Conservation (phyloP, 306 rosid species). For the Vachellia pachyceras region DNA sequence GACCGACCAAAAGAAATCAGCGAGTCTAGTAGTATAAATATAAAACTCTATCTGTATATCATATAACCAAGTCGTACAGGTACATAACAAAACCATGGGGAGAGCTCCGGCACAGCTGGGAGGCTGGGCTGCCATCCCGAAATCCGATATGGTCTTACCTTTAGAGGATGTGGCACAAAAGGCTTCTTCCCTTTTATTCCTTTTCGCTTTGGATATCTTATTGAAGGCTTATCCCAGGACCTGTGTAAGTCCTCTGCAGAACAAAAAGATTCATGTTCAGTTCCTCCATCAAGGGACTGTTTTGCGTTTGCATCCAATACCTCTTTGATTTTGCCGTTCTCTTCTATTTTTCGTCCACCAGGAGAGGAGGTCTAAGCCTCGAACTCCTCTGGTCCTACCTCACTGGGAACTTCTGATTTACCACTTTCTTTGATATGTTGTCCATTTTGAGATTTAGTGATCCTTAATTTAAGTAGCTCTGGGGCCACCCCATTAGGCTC, state of each 20-base stretch:
- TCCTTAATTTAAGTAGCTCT: slow-evolving; percentile 31
- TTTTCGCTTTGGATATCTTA: slow-evolving; percentile 42
- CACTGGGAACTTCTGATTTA: slow-evolving; percentile 10
- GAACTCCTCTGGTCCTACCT: slow-evolving; percentile 4
- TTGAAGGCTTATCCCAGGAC: slow-evolving; percentile 36
- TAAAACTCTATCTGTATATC: neutral
- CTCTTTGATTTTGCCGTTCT: slow-evolving; percentile 38
- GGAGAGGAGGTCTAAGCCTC: slow-evolving; percentile 7
- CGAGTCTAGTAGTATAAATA: slow-evolving; percentile 11
- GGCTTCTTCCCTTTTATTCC: slow-evolving; percentile 61
- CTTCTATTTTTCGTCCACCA: neutral
- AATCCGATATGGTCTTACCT: slow-evolving; percentile 43
- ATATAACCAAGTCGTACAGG: slow-evolving; percentile 18
- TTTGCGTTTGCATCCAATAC: slow-evolving; percentile 23
- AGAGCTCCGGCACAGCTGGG: slow-evolving; percentile 69
- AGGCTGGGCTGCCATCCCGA: slow-evolving; percentile 84
- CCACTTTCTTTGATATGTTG: slow-evolving; percentile 35
- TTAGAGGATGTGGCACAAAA: slow-evolving; percentile 67
- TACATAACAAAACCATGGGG: slow-evolving; percentile 67
- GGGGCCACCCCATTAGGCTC: slow-evolving; percentile 23
- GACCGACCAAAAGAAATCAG: slow-evolving; percentile 9
- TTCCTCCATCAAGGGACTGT: slow-evolving; percentile 25
- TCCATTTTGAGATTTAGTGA: slow-evolving; percentile 38
- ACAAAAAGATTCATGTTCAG: slow-evolving; percentile 41
- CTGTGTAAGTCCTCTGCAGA: slow-evolving; percentile 53